A percentile compares a stretch with the other conserved stretches of the same genome.
Evolutionary conservation across 2,329 filamentous ascomycete genomes (phyloP).

Genomic region (Colletotrichum aenigma): DNA sequence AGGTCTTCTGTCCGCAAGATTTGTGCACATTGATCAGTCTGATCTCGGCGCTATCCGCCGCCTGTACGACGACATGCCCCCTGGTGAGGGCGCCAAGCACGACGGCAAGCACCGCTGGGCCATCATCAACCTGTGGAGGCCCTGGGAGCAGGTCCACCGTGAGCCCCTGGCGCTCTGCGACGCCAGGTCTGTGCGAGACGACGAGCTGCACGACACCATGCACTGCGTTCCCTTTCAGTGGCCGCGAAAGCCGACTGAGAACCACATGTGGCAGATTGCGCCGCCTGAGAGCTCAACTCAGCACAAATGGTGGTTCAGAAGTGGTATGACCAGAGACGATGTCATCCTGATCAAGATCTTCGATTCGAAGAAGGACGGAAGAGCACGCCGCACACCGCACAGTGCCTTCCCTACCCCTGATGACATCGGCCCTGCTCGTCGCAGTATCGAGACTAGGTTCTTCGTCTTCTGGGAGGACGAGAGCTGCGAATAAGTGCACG

Average conservation of each 20-base stretch:
- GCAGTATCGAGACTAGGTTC: not conserved
- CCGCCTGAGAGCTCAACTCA: slow-evolving; percentile 12
- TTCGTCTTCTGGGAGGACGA: slow-evolving; percentile 5
- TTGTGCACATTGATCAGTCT: slow-evolving; percentile 61
- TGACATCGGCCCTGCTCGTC: slow-evolving; percentile 51
- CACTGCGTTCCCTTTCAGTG: slow-evolving; percentile 22
- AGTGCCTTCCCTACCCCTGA: slow-evolving; percentile 78
- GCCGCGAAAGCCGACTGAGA: slow-evolving; percentile 29
- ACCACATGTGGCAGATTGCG: slow-evolving; percentile 40
- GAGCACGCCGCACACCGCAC: slow-evolving; percentile 68
- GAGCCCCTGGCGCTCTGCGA: slow-evolving; percentile 45
- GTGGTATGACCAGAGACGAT: slow-evolving; percentile 54
- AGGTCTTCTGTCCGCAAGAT: not conserved
- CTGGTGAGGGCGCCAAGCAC: not conserved
- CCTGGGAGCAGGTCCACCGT: slow-evolving; percentile 48
- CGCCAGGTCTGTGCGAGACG: slow-evolving; percentile 36
- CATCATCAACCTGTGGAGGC: slow-evolving; percentile 45
- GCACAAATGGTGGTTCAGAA: slow-evolving; percentile 59
- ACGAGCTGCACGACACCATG: slow-evolving; percentile 32
- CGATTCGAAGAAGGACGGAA: slow-evolving; percentile 56
- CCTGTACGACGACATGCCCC: not conserved
- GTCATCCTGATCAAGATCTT: slow-evolving; percentile 66
- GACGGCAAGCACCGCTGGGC: slow-evolving; percentile 8
- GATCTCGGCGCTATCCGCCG: slow-evolving; percentile 40
- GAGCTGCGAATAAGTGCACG: not conserved